Base-by-base conservation (phyloP, 495 filamentous ascomycete genomes). In the Xylaria scruposa region DNA sequence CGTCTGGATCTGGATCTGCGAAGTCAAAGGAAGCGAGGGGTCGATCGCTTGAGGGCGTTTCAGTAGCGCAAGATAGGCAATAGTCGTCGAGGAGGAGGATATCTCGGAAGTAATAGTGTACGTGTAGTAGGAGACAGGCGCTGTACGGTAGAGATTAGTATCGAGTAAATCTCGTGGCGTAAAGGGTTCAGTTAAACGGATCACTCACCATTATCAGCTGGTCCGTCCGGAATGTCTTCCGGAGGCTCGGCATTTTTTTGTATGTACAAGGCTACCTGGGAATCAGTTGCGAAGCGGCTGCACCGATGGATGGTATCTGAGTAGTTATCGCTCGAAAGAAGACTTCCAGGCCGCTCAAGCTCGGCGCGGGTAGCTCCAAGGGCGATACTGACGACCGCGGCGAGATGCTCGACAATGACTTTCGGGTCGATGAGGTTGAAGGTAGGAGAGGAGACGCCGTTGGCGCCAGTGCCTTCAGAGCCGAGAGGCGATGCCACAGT, bases 1-100 rank as follows among this genome's bases (percentile, higher is more conserved):
- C 77, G 97, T 97, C 78, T 95, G 92, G 73, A 97, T 91, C 79
- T 95, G 93, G 59, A 99, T 90, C 77, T 99, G 96, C 56, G 90
- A 89, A 56, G 89, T 86, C 70, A 99, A 89, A 51, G 94, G 91
- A 74, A 92, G 81, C 71, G 84, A 84, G 65, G 93, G 88, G 80
- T 98, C 94, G 79, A 98, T 93, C 36, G 94, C 91, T 73, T 90
- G 88, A 59, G 95, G 90, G 33, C 92, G 91, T 83, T 99, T 99
- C 68, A 97, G 88, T 70, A 99, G 87, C 58, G 93, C 94, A 46
- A 98, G 89, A 70, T 91, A 96, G 40, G 93, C 90, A 51, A 92
- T 90, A 19, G 93, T 97, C 1, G 90, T 90, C 6, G 94, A 82
- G 38, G 92, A 91, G 68, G 90, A 91, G 31, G 91, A 91, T 68